Percentiles rank a stretch among this genome's conserved stretches.
Conservation (phyloP, 805 yeast genomes). For the Wickerhamomyces ciferrii region DNA sequence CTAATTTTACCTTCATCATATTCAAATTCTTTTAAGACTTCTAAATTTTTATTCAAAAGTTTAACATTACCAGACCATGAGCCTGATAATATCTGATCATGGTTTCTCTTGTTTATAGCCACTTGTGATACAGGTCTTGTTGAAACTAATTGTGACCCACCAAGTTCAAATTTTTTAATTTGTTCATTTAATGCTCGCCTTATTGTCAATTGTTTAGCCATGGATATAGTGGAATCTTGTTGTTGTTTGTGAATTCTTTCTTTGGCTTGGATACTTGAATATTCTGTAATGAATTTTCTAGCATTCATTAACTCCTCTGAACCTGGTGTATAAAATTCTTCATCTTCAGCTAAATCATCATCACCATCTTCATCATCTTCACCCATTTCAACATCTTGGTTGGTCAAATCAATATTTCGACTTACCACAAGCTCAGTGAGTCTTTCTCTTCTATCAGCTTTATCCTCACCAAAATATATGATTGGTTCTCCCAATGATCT, state of each 20-base stretch:
- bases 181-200: conserved; percentile 37
- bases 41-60: conserved; percentile 39
- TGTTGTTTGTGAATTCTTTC: conserved; percentile 33
- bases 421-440: conserved; percentile 40
- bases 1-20: conserved; percentile 57
- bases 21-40: conserved; percentile 15
- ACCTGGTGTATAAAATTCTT: conserved; percentile 86
- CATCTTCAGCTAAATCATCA: conserved; percentile 53
- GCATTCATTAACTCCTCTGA: conserved; percentile 42
- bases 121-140: conserved; percentile 64
- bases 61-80: conserved; percentile 81
- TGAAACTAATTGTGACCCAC: conserved; percentile 69
- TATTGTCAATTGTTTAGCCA: conserved; percentile 36
- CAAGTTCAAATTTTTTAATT: conserved; percentile 34
- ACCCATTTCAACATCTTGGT: conserved; percentile 6
- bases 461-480: conserved; percentile 53
- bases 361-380: conserved; percentile 29
- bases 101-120: conserved; percentile 33
- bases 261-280: conserved; percentile 44
- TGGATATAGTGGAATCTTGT: conserved; percentile 26
- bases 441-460: conserved; percentile 55
- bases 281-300: conserved; percentile 45
- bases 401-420: conserved; percentile 20
- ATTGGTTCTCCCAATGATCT: conserved; percentile 51
- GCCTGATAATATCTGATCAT: conserved; percentile 48